A percentile compares a stretch with the other conserved stretches of the same genome.
Conservation (phyloP, 2,329 filamentous ascomycete species). For the Zarea fungicola region DNA sequence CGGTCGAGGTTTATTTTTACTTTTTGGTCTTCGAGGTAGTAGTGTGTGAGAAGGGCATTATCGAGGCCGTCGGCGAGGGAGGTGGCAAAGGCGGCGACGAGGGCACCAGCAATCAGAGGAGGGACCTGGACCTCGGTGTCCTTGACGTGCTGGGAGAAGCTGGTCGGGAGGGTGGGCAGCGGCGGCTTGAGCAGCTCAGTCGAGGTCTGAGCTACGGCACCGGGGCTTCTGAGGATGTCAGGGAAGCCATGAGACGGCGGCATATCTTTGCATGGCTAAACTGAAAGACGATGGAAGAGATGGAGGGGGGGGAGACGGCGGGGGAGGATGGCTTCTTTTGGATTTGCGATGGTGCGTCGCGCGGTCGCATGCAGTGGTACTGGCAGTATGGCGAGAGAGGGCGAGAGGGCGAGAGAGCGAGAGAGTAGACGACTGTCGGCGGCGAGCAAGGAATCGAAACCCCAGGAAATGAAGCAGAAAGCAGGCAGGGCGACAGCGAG, state of each 20-base stretch:
- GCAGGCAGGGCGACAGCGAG: not conserved
- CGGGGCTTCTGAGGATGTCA: conserved; percentile 22
- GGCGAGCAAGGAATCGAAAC: no score
- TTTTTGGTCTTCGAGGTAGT: conserved; percentile 29
- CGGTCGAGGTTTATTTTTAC: conserved; percentile 31
- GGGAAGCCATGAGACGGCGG: conserved; percentile 23
- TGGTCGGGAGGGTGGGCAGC: conserved; percentile 26
- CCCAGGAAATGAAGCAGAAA: not conserved
- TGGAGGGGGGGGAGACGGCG: not conserved
- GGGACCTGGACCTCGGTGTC: conserved; percentile 30
- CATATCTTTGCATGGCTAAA: conserved; percentile 26
- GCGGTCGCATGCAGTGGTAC: conserved; percentile 4
- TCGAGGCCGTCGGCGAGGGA: conserved; percentile 29
- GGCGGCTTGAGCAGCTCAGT: conserved; percentile 26
- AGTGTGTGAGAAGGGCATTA: conserved; percentile 33
- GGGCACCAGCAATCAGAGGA: conserved; percentile 30
- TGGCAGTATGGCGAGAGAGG: no score
- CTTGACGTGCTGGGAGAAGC: conserved; percentile 23
- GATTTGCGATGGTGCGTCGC: not conserved
- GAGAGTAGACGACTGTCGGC: no score
- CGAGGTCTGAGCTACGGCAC: conserved; percentile 10
- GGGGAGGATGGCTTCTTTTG: not conserved
- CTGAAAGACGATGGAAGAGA: not conserved
- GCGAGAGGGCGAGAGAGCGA: no score
- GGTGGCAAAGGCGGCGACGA: conserved; percentile 30